Evolutionary conservation across 495 filamentous ascomycete species (phyloP), one percentile per base, ranked within the genome.

Genomic region (Penicillium argentinense): DNA sequence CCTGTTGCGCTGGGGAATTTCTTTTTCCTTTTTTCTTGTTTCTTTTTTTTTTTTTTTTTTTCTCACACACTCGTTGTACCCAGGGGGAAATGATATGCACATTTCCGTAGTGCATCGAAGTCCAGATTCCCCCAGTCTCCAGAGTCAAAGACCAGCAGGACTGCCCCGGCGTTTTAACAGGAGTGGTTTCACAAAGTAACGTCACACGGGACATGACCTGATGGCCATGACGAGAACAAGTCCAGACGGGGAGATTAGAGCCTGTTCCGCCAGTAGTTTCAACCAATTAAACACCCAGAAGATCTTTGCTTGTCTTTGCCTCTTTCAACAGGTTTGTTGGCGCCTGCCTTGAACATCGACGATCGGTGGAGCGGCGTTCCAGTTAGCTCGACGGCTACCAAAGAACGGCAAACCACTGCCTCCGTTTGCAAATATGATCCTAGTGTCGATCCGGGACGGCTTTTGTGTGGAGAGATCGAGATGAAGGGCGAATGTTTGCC

Each of bases 171-270:
- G 39, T 60, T 57, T 63, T 60, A 53, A 36, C 46, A 60, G 48
- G 24, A 43, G 23, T 54, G 51, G 62, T 66, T 66, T 57, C 62
- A 66, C 62, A 63, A 55, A 45, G 62, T 63, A 63, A 66, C 62
- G 62, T 66, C 62, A 57, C 62, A 66, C 61, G 46, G 47, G 45
- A 45, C 42, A 65, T 62, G 59, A 56, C 62, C 53, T 52, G 57
- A 53, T 62, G 47, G 54, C 45, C 54, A 62, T 55, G 55, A 55
- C 45, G 43, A 57, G 46, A 57, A 54, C 32, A 52, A 45, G 43
- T 42, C 49, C 41, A 45, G 54, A 24, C 33, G 37, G 21, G 33
- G 49, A 49, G 41, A 39, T 44, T 34, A 48, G 38, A 49, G 50
- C 37, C 37, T 42, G 49, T 47, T 53, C 41, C 34, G 42, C 37